Evolutionary conservation across 768 basidiomycete genomes (phyloP).

Genomic region (Dentipellis sp.): DNA sequence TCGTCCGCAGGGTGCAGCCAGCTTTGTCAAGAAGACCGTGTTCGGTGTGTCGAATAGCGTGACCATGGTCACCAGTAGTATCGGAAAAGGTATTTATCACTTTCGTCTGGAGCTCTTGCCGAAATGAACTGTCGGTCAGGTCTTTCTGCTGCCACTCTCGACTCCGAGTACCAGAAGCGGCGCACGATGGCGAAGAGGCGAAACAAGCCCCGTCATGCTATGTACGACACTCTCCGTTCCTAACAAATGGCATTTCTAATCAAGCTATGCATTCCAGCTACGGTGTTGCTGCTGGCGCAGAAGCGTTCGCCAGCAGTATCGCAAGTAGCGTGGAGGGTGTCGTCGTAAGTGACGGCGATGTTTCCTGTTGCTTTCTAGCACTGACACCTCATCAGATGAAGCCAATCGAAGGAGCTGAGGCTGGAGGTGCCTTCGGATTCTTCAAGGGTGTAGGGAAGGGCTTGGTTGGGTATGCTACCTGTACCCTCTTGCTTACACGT

Average conservation of each 20-base stretch:
- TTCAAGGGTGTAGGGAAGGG: conserved; percentile 98
- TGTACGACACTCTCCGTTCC: conserved; percentile 37
- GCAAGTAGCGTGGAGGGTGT: conserved; percentile 96
- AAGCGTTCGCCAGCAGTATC: conserved; percentile 88
- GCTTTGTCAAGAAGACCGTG: conserved; percentile 97
- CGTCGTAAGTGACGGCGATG: conserved; percentile 42
- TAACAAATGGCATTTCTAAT: not conserved
- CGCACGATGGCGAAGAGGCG: conserved; percentile 83
- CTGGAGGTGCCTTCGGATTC: conserved; percentile 90
- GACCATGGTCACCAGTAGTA: conserved; percentile 96
- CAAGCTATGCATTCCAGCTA: conserved; percentile 41
- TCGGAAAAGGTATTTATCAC: conserved; percentile 71
- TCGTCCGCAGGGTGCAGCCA: conserved; percentile 76
- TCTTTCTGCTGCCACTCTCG: conserved; percentile 92
- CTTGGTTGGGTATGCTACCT: conserved; percentile 66
- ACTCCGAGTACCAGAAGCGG: conserved; percentile 89
- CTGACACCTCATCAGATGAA: conserved; percentile 56
- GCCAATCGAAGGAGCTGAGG: conserved; percentile 93
- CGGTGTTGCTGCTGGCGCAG: conserved; percentile 92
- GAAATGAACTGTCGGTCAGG: conserved; percentile 35
- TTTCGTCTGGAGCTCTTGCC: not conserved
- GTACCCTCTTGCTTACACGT: not conserved
- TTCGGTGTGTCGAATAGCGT: conserved; percentile 94
- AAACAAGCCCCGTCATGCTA: conserved; percentile 93
- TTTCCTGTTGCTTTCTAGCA: not conserved